A percentile compares a stretch with the other conserved stretches of the same genome.
Evolutionary conservation across 345 rosid genomes (phyloP).

Genomic region (Combretum micranthum): DNA sequence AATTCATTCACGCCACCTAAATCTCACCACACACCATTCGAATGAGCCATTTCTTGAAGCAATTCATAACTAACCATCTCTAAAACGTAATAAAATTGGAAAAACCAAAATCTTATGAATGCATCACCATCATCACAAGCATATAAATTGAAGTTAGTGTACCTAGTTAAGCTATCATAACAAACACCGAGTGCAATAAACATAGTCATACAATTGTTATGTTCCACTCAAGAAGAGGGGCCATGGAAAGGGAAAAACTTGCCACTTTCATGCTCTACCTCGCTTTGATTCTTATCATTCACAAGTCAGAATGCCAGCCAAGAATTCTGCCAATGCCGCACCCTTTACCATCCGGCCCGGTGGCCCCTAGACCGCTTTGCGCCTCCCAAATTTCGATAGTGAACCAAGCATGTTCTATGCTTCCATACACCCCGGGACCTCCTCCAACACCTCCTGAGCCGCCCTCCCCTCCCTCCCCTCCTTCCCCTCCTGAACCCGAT

Average conservation of each 20-base stretch:
- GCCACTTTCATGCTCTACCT: conserved; percentile 3
- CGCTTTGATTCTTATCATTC: conserved; percentile 8
- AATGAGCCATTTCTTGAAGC: no score
- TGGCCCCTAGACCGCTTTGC: conserved; percentile 49
- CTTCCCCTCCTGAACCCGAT: conserved; percentile 4
- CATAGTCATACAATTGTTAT: no score
- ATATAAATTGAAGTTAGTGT: no score
- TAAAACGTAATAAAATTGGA: no score
- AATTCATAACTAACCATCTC: no score
- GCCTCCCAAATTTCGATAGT: conserved; percentile 56
- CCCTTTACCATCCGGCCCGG: not conserved
- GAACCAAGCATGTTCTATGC: conserved; percentile 52
- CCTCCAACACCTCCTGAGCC: conserved; percentile 20
- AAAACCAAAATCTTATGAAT: no score
- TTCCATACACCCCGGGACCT: conserved; percentile 26
- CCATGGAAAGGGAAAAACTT: conserved; percentile 15
- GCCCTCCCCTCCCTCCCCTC: conserved; percentile 9
- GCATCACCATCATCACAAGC: no score
- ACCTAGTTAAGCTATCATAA: no score
- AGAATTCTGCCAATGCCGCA: not conserved
- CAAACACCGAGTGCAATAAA: no score
- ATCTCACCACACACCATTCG: no score
- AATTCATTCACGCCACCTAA: no score
- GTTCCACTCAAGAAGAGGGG: no score
- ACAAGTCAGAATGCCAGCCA: not conserved